Evolutionary conservation across 2,329 filamentous ascomycete species (phyloP), one percentile per base, ranked within the genome.

Genomic region (Pestalotiopsis sp.): DNA sequence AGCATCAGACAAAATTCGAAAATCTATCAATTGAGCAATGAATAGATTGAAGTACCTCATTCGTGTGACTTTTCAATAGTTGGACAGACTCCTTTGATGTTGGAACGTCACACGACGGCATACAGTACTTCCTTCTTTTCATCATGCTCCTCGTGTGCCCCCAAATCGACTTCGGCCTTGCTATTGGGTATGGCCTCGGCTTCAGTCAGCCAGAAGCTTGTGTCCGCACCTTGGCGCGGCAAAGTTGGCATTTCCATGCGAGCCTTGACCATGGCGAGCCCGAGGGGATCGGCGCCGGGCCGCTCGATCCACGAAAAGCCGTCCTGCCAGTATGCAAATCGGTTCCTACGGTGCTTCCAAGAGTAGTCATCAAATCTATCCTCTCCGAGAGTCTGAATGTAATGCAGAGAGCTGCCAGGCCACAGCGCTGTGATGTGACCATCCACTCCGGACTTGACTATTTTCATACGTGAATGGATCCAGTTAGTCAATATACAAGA

Each of bases 351-450:
- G 12, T 59, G 25, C 7, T n/a, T 59, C 57, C 57, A 59, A 36
- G 57, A 59, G 25, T 59, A 59, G 25, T 59, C 57, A 17, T 23
- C 14, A 27, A 59, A 59, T n/a, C 57, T 27, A 12, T 59, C 57
- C 23, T 59, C 62, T 23, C 41, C 38, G 7, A 65, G 62, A 17
- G 36, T 52, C 62, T 65, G 38, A 3, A 65, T 49, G 41, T 65
- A 65, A 23, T 65, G 62, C 1, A 65, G 25, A 49, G 62, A 23
- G 41, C 62, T 65, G 12, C 62, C 62, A 4, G 62, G 62, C 62
- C 62, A 65, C 4, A 65, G 20, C 38, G 62, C 62, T 4, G 38
- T 49, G 13, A 65, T 25, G 17, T 52, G 62, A n/a, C 41, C 36
- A 20, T 52, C 20, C 62, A 25, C 23, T 31, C 49, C 36, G 12